phyloP scores from a whole-genome alignment of 2,329 filamentous ascomycete genomes.

The Ophioceras dolichostomum region DNA sequence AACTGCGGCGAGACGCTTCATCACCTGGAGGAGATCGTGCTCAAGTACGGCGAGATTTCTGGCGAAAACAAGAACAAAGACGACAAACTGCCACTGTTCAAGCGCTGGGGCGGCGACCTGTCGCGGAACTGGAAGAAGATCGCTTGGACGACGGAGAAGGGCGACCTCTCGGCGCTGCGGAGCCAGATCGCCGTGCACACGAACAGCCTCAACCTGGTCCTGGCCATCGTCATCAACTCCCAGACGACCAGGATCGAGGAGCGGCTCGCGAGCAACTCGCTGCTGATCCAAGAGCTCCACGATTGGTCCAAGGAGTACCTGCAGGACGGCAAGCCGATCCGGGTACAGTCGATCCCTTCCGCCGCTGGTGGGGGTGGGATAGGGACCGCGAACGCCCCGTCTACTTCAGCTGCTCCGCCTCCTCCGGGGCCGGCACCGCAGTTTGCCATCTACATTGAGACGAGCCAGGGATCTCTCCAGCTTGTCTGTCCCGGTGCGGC shows the following conservation, averaged over 20 bases:
- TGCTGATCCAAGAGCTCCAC: not conserved
- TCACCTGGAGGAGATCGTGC: not conserved
- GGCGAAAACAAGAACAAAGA: no score
- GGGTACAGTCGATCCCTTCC: no score
- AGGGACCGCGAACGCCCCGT: no score
- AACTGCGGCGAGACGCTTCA: not conserved
- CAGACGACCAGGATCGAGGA: not conserved
- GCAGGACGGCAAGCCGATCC: not conserved
- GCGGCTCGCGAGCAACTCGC: not conserved
- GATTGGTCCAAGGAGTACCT: not conserved
- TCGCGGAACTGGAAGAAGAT: conserved; percentile 16
- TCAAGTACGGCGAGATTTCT: not conserved
- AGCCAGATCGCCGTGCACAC: conserved; percentile 12
- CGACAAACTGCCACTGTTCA: no score
- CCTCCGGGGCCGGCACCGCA: not conserved
- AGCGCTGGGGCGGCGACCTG: conserved; percentile 11
- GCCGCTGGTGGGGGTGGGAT: no score
- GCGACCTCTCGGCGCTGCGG: conserved; percentile 11
- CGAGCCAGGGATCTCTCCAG: not conserved
- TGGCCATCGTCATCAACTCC: conserved; percentile 8
- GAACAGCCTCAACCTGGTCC: conserved; percentile 12
- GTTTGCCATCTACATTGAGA: not conserved
- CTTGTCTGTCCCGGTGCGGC: not conserved
- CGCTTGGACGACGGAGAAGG: conserved; percentile 16
- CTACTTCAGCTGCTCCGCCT: no score